A percentile compares a stretch with the other conserved stretches of the same genome.
Evolutionary conservation across 441 rosid species (phyloP).

Genomic region (Melastoma candidum): DNA sequence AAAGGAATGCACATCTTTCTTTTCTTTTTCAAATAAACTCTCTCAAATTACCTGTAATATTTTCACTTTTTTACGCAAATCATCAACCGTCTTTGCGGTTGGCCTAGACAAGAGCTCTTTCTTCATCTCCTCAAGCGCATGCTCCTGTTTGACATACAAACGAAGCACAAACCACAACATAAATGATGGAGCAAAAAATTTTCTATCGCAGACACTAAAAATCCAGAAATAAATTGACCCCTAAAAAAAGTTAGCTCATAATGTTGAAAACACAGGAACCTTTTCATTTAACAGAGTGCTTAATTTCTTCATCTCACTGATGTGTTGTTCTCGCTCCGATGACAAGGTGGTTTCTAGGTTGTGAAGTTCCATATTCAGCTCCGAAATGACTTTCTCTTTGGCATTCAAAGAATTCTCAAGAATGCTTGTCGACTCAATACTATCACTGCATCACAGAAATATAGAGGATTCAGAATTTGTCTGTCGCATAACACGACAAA

Average conservation of each 20-base stretch:
- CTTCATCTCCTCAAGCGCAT: constrained; percentile 78
- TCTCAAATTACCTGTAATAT: constrained; percentile 69
- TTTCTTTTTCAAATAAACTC: too few species aligned
- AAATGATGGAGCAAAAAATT: neutral
- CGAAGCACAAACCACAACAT: neutral
- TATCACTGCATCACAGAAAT: constrained; percentile 40
- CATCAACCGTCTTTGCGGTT: constrained; percentile 86
- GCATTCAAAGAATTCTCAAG: constrained; percentile 86
- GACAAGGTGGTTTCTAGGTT: constrained; percentile 73
- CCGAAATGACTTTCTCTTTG: constrained; percentile 93
- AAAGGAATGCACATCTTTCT: too few species aligned
- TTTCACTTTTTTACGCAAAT: constrained; percentile 94
- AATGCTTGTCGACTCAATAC: constrained; percentile 61
- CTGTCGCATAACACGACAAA: too few species aligned
- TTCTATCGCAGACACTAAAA: too few species aligned
- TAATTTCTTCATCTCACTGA: constrained; percentile 73
- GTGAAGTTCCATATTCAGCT: constrained; percentile 91
- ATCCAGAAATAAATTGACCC: neutral
- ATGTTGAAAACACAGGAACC: constrained; percentile 28
- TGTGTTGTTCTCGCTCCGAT: constrained; percentile 77
- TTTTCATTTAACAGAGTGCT: constrained; percentile 59
- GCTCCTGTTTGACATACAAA: constrained; percentile 40
- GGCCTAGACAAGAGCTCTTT: constrained; percentile 93
- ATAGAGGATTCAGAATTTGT: neutral
- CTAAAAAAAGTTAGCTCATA: neutral